These are phyloP conservation scores for Pascua guehoae DNA, from an alignment of 1,284 basidiomycete genomes.

Conservation along the genomic window DNA sequence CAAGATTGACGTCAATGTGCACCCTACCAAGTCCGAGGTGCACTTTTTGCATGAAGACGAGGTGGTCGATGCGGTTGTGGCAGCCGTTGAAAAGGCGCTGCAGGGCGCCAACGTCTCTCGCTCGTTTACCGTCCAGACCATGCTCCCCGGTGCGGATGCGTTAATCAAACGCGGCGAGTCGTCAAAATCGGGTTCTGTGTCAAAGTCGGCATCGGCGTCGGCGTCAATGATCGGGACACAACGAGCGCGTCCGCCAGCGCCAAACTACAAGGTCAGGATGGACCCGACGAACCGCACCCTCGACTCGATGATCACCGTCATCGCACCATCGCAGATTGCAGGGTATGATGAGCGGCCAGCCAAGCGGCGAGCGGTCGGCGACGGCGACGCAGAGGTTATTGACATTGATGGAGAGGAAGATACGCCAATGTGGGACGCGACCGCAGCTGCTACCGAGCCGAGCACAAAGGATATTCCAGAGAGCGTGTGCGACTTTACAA, in stretches of 20 bases:
- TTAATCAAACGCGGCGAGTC: constrained; percentile 19
- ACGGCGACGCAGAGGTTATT: constrained; percentile 20
- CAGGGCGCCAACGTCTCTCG: constrained; percentile 63
- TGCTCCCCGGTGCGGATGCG: constrained; percentile 43
- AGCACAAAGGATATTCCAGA: constrained; percentile 64
- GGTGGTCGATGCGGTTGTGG: constrained; percentile 77
- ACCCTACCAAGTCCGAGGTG: constrained; percentile 96
- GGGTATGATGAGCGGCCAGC: constrained; percentile 24
- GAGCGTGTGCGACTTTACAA: constrained; percentile 74
- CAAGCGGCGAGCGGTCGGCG: constrained; percentile 31
- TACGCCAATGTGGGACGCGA: constrained; percentile 19
- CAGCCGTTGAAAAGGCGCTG: constrained; percentile 65
- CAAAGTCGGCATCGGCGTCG: neutral
- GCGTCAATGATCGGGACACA: neutral
- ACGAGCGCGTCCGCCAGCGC: constrained; percentile 42
- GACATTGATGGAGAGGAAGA: constrained; percentile 23
- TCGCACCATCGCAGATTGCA: constrained; percentile 33
- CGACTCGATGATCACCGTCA: constrained; percentile 76
- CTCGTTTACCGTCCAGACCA: constrained; percentile 72
- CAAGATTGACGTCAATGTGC: constrained; percentile 94
- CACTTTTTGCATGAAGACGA: constrained; percentile 91
- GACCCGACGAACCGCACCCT: constrained; percentile 83
- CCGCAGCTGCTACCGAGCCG: constrained; percentile 15
- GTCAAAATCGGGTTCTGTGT: neutral
- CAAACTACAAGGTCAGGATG: constrained; percentile 89